These are phyloP conservation scores for Pythium coloratum DNA, from an alignment of 352 stramenopile species.

Conservation along the genomic window DNA sequence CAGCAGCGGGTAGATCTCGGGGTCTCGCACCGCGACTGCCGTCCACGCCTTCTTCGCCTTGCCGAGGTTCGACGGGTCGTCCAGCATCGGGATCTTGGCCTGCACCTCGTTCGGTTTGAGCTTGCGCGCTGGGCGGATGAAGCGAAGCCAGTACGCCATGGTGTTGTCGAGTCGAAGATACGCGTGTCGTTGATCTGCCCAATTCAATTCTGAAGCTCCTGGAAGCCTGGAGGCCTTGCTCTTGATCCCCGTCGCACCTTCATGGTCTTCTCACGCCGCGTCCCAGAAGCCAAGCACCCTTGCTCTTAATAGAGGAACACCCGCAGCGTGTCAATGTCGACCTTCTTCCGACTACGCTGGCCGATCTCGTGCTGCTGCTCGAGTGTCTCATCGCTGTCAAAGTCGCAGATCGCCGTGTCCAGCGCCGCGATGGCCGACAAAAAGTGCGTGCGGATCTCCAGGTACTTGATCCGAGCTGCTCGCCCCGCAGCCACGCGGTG, in stretches of 20 bases:
- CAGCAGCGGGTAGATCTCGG: constrained; percentile 42
- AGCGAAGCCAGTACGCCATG: constrained; percentile 31
- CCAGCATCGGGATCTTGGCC: constrained; percentile 43
- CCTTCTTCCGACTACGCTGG: constrained; percentile 48
- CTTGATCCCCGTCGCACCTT: too few relatives aligned
- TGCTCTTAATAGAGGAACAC: constrained; percentile 54
- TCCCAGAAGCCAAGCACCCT: constrained; percentile 2
- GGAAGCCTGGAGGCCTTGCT: too few relatives aligned
- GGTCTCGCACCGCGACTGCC: constrained; percentile 35
- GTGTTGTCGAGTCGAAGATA: neutral
- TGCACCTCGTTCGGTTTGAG: constrained; percentile 38
- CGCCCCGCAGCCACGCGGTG: constrained; percentile 56
- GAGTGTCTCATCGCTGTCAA: constrained; percentile 47
- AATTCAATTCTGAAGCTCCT: neutral
- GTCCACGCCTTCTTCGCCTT: constrained; percentile 24
- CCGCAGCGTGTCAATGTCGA: constrained; percentile 60
- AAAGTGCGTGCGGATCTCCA: constrained; percentile 65
- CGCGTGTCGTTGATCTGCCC: neutral
- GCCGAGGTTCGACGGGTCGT: constrained; percentile 16
- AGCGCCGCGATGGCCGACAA: constrained; percentile 63
- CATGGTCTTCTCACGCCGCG: neutral
- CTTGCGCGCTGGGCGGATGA: constrained; percentile 25
- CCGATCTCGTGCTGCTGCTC: constrained; percentile 59
- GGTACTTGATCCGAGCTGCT: constrained; percentile 54
- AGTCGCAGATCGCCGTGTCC: constrained; percentile 58